Evolutionary conservation across 202 grass and related monocot species (phyloP), one percentile per base, ranked within the genome.

Genomic region (Panicum hallii): DNA sequence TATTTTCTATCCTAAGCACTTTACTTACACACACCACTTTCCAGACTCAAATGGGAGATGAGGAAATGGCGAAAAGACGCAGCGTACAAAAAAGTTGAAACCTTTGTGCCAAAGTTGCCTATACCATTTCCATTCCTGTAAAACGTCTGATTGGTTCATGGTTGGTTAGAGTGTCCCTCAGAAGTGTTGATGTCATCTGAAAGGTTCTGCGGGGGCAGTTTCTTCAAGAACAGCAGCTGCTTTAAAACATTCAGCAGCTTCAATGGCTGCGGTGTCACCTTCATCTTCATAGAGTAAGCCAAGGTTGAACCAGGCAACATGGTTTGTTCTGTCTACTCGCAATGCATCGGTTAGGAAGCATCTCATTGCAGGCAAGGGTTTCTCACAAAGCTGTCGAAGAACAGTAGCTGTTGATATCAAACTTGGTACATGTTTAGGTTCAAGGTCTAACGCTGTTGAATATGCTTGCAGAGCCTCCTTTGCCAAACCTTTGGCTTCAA

Each of bases 251-350:
- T 98, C 93, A 7, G 93, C 83, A 78, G 91, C 93, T 72, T 98
- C 95, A 38, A 68, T 28, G 12, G 70, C 84, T 55, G 88, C 89
- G 11, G 82, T 78, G 63, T 65, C 68, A 58, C 83, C 87, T 87
- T 98, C 91, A 7, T 72, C 89, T 86, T 98, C 54, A 70, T 92
- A 94, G 63, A 93, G 67, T 68, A 95, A 66, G 6, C 91, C 95
- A 61, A 98, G 91, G 74, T 95, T 90, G 72, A 98, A 98, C 93
- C 95, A 98, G n/a, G 95, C 91, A 79, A 80, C 55, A 84, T 98
- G 81, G 58, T 92, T 93, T 63, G 83, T 95, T 74, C 86, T 90
- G 81, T 98, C 93, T 52, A 92, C 75, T 43, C 67, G 67, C 86
- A 98, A 36, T 7, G 88, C 91, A 11, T 98, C 93, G 58, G 88